A percentile compares a stretch with the other conserved stretches of the same genome.
These are phyloP conservation scores for Hippophae rhamnoides DNA, from an alignment of 306 rosid genomes.

Conservation along the genomic window DNA sequence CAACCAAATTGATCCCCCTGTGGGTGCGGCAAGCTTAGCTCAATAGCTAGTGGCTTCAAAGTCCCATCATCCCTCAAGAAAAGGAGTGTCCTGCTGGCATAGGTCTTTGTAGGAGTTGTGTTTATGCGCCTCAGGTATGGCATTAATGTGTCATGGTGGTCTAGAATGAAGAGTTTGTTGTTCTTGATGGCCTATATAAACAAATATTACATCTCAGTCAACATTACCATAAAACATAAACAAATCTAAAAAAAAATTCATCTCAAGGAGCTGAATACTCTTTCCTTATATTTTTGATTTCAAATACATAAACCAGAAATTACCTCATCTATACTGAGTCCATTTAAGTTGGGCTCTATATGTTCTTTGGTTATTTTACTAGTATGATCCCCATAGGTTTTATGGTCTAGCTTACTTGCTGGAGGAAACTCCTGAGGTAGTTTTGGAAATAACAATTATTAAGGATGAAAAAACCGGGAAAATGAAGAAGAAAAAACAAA, in stretches of 20 bases:
- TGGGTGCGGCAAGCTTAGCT: slow-evolving; percentile 53
- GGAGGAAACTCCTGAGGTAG: slow-evolving; percentile 57
- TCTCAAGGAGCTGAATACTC: not conserved
- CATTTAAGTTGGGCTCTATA: slow-evolving; percentile 37
- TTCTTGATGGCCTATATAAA: slow-evolving; percentile 40
- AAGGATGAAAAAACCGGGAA: not conserved
- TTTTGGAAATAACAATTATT: not conserved
- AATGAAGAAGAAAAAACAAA: too few relatives aligned
- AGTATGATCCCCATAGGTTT: slow-evolving; percentile 44
- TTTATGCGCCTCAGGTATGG: slow-evolving; percentile 60
- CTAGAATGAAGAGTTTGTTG: slow-evolving; percentile 39
- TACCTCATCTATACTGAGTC: slow-evolving; percentile 46
- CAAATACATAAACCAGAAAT: slow-evolving; percentile 5
- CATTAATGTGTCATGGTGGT: slow-evolving; percentile 60
- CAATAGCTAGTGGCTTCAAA: slow-evolving; percentile 60
- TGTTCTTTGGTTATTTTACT: slow-evolving; percentile 39
- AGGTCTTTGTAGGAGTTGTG: slow-evolving; percentile 44
- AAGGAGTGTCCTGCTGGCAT: slow-evolving; percentile 59
- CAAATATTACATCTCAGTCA: slow-evolving; percentile 4
- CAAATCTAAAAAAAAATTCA: not conserved
- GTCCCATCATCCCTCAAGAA: slow-evolving; percentile 48
- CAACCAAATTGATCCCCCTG: slow-evolving; percentile 46
- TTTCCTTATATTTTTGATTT: slow-evolving; percentile 3
- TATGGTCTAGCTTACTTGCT: slow-evolving; percentile 38
- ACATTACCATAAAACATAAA: slow-evolving; percentile 1